Evolutionary conservation across 805 yeast genomes (phyloP), one percentile per base, ranked within the genome.

Genomic region (Lipomyces sp.): DNA sequence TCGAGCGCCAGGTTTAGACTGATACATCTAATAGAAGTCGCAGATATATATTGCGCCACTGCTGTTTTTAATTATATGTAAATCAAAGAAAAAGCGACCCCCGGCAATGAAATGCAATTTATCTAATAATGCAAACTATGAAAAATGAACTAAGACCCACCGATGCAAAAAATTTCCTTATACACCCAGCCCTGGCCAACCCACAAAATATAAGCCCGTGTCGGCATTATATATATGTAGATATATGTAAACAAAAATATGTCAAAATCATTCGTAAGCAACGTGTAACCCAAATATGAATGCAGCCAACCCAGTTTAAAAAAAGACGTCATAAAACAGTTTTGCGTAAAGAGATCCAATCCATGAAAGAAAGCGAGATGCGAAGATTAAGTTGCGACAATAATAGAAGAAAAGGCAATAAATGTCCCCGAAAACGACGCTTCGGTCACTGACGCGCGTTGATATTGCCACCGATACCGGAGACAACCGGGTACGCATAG

Each of bases 1-100:
- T 69, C 32, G 90, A 85, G 55, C 74, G 88, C 59, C 80, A 74
- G 4, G 65, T 66, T 11, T 66, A 58, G 28, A 16, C 10, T 26
- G n/a, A 13, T 4, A 39, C 7, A 2, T 4, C 28, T 24, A 14
- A 10, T 22, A 37, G 13, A 10, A 7, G 18, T 11, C 4, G 29
- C 7, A 37, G 5, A 23, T 37, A 13, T 5, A 22, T 8, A 18
- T 18, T 23, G 10, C 6, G 10, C 10, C 29, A 7, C 29, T 26
- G 29, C 29, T 26, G 29, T 26, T 10, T 26, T 26, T 10, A n/a
- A n/a, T 34, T 34, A 34, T 13, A 34, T 16, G 14, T 34, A 34
- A 34, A 16, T 16, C 10, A 34, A n/a, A 19, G 21, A 13, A 7
- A 6, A 8, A 16, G 7, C 10, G n/a, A n/a, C n/a, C n/a, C n/a